These are phyloP conservation scores for Tulasnella sp. DNA, from an alignment of 768 basidiomycete species.

Conservation along the genomic window DNA sequence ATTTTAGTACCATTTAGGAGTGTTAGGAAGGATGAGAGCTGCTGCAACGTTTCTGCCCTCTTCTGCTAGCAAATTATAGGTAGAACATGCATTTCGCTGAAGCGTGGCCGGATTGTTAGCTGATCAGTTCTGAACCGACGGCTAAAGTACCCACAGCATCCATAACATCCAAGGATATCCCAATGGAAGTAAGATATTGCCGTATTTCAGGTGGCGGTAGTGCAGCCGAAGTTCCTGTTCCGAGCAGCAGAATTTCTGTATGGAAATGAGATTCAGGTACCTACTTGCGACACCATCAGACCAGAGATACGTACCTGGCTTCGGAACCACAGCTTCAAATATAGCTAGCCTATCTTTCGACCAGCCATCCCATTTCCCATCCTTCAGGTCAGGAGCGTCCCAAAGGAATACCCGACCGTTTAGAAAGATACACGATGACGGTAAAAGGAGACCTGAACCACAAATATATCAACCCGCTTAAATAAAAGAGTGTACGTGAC, in stretches of 20 bases:
- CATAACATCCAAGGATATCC: constrained; percentile 83
- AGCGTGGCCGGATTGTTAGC: neutral
- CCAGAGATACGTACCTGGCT: constrained; percentile 64
- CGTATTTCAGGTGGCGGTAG: constrained; percentile 67
- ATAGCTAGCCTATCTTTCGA: constrained; percentile 65
- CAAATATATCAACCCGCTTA: neutral
- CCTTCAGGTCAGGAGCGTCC: constrained; percentile 55
- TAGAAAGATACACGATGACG: constrained; percentile 75
- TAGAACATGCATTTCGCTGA: constrained; percentile 89
- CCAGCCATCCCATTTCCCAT: constrained; percentile 61
- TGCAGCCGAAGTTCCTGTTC: constrained; percentile 70
- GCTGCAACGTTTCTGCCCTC: constrained; percentile 92
- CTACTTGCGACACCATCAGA: neutral
- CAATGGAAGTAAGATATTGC: constrained; percentile 63
- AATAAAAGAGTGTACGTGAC: neutral
- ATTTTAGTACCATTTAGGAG: neutral
- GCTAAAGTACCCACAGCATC: constrained; percentile 57
- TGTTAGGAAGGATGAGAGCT: constrained; percentile 62
- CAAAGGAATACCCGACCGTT: constrained; percentile 86
- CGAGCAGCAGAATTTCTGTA: constrained; percentile 83
- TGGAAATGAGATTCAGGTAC: neutral
- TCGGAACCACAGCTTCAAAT: constrained; percentile 76
- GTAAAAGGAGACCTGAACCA: constrained; percentile 58
- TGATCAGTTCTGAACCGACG: neutral
- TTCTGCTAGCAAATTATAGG: constrained; percentile 89